Evolutionary conservation across 2,329 filamentous ascomycete genomes (phyloP), one percentile per base, ranked within the genome.

Genomic region (Epichloe festucae): DNA sequence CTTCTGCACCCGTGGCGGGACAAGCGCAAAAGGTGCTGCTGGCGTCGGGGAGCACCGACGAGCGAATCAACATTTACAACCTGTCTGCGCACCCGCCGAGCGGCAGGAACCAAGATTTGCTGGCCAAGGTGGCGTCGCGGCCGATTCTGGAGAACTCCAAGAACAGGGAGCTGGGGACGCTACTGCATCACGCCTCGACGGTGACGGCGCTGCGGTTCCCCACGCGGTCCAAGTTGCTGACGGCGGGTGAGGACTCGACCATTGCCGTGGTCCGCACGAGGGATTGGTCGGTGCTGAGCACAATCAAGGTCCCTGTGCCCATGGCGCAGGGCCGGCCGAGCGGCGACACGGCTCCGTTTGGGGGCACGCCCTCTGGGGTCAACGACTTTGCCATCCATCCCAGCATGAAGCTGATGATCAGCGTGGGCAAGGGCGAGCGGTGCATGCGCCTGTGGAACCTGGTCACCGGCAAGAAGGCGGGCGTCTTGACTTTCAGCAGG

Each of bases 321-420:
- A 93, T 90, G 67, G 75, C 82, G 3, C 73, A 80, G 55, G 89
- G 89, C 34, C 77, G 90, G 56, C 90, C 91, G 10, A 91, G 84
- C 59, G 91, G 91, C 53, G 91, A 96, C 66, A 97, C 91, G 17
- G 89, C 89, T 7, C 83, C 85, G 2, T 78, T 84, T 11, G 89
- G 89, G 17, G 86, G 82, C 46, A 81, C 85, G 27, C 90, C 90
- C 0, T 80, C 84, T n/a, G 93, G 93, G 17, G 81, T 97, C 58
- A 97, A 95, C 65, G 87, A 90, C 65, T 95, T 98, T 66, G 89
- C 91, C 2, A 85, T 98, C 27, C 93, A 98, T 65, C 91, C 93
- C 0, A 94, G 87, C 66, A 88, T 95, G 78, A 97, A 96, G 71
- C 74, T 98, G 48, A 95, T 97, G 87, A 81, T 98, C 54, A 94